Conservation (phyloP, 78 protist species). For the Diacronema lutheri region DNA sequence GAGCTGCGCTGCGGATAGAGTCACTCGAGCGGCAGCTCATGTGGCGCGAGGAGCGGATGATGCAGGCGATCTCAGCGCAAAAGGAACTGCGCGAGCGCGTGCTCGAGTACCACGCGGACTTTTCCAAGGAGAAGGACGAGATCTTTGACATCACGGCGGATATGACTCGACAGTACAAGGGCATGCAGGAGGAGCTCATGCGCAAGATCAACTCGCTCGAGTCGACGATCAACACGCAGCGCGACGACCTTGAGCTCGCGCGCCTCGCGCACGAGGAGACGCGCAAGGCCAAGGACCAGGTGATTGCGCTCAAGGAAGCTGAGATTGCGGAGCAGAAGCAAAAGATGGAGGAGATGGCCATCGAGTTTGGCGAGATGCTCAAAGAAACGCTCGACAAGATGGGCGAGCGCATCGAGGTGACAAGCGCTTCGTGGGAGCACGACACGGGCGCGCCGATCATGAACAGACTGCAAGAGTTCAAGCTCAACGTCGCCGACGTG, state of each 20-base stretch:
- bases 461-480: not conserved
- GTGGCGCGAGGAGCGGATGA: constrained; percentile 3
- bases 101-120: constrained; percentile 11
- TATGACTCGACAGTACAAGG: constrained; percentile 56
- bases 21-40: constrained; percentile 12
- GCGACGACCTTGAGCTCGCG: constrained; percentile 22
- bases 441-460: not conserved
- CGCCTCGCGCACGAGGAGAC: not conserved
- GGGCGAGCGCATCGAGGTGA: not conserved
- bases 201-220: not conserved
- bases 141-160: constrained; percentile 39
- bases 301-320: constrained; percentile 6
- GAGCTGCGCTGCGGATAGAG: not conserved
- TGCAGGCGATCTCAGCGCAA: not conserved
- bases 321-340: constrained; percentile 5
- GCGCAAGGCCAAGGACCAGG: not conserved
- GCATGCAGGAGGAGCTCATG: constrained; percentile 43
- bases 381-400: constrained; percentile 12
- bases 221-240: not conserved
- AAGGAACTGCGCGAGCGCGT: not conserved
- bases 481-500: not conserved
- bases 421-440: not conserved
- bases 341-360: constrained; percentile 36
- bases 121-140: constrained; percentile 23
- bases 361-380: constrained; percentile 47